phyloP scores from a whole-genome alignment of 208 protist genomes.

The Wallacemonas rigidus region DNA sequence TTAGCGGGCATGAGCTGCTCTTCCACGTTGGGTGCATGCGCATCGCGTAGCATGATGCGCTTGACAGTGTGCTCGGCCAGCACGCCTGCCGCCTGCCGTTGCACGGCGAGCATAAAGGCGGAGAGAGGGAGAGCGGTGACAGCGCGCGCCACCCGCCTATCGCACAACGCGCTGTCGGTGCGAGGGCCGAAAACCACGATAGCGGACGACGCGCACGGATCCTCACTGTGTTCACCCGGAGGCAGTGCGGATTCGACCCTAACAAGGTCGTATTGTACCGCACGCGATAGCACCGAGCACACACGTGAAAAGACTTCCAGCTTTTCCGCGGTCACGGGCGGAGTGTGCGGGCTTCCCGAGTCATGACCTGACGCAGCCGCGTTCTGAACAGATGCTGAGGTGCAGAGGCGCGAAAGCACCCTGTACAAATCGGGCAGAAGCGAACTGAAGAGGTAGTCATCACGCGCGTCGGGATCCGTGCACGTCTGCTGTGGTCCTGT shows the following conservation, averaged over 20 bases:
- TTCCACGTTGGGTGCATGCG: not conserved
- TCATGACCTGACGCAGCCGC: no score
- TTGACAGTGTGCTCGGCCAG: not conserved
- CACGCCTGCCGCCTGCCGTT: not conserved
- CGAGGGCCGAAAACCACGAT: no score
- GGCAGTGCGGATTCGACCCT: not conserved
- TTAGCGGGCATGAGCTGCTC: not conserved
- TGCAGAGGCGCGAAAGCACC: not conserved
- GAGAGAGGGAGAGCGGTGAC: not conserved
- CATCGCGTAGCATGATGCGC: not conserved
- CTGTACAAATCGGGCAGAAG: slow-evolving; percentile 4
- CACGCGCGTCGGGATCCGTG: not conserved
- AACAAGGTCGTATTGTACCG: not conserved
- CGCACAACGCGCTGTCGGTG: no score
- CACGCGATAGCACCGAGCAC: not conserved
- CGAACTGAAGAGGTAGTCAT: not conserved
- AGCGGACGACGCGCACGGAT: no score
- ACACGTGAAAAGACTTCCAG: not conserved
- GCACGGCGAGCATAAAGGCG: not conserved
- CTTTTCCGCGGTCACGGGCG: not conserved
- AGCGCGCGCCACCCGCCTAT: not conserved
- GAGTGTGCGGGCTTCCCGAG: not conserved
- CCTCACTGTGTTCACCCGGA: no score
- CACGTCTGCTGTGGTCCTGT: no score
- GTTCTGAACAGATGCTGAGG: no score